These are phyloP conservation scores for Chlamydomonas urium DNA, from an alignment of 139 green algal species.

Conservation along the genomic window DNA sequence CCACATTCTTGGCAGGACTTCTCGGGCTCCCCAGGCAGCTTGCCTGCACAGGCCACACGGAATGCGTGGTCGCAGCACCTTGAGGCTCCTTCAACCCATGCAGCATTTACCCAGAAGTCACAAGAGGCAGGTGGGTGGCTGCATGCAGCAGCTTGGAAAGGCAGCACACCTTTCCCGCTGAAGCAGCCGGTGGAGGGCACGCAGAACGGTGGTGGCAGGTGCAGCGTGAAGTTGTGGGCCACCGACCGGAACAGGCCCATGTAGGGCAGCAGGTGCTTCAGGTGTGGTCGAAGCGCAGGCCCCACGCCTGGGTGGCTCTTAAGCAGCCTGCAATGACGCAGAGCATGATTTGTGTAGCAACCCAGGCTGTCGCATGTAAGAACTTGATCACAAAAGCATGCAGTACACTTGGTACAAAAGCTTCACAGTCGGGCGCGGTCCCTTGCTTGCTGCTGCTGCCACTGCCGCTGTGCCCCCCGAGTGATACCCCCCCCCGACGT, in stretches of 20 bases:
- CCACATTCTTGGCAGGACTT: background rate
- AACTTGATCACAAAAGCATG: too few species aligned
- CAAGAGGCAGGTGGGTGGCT: background rate
- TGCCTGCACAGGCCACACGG: too few species aligned
- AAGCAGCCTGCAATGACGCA: constrained; percentile 27
- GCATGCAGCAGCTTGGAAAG: background rate
- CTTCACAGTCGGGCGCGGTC: too few species aligned
- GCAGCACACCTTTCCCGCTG: constrained; percentile 9
- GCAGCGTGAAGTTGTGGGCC: background rate
- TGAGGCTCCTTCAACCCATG: background rate
- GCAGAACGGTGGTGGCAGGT: constrained; percentile 36
- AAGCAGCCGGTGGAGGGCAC: constrained; percentile 26
- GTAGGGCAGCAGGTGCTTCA: constrained; percentile 25
- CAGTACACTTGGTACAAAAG: too few species aligned
- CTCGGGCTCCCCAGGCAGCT: too few species aligned
- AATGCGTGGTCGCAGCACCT: background rate
- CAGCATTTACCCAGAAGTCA: background rate
- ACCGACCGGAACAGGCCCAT: constrained; percentile 25
- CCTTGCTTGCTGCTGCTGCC: too few species aligned
- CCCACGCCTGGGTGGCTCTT: constrained; percentile 19
- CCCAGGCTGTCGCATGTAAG: background rate
- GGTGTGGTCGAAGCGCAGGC: constrained; percentile 21
- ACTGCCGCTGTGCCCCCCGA: too few species aligned
- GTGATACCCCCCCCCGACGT: background rate
- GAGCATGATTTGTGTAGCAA: too few species aligned